Percentiles rank a stretch among this genome's conserved stretches.
Conservation (phyloP, 2,329 filamentous ascomycete genomes). For the Lachnellula arida region DNA sequence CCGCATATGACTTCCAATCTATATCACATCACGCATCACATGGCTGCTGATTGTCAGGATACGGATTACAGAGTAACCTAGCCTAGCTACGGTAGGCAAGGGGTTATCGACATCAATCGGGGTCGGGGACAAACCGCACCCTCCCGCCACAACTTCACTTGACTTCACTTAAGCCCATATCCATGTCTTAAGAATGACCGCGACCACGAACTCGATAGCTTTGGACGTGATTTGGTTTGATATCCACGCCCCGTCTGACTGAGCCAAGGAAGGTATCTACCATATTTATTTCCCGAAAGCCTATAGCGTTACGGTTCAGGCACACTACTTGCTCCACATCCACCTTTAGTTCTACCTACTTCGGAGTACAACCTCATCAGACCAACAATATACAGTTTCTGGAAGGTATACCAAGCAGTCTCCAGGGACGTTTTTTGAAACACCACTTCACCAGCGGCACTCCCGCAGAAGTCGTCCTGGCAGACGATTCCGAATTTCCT, state of each 20-base stretch:
- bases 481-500: slow-evolving; percentile 57
- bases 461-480: slow-evolving; percentile 64
- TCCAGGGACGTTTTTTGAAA: slow-evolving; percentile 12
- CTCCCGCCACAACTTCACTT: neutral
- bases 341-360: neutral
- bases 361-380: neutral
- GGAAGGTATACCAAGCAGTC: slow-evolving; percentile 10
- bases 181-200: neutral
- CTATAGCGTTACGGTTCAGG: too few relatives aligned
- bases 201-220: neutral
- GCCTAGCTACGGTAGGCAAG: too few relatives aligned
- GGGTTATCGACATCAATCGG: too few relatives aligned
- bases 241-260: slow-evolving; percentile 1
- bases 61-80: too few relatives aligned
- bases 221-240: neutral
- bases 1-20: too few relatives aligned
- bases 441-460: slow-evolving; percentile 34
- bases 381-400: slow-evolving; percentile 1
- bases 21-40: too few relatives aligned
- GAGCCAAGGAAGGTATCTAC: neutral
- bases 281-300: neutral
- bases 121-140: too few relatives aligned
- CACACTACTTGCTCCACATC: neutral
- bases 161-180: neutral
- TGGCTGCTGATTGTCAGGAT: too few relatives aligned